Conservation (phyloP, 2,329 filamentous ascomycete genomes). For the Zymoseptoria crescenta region DNA sequence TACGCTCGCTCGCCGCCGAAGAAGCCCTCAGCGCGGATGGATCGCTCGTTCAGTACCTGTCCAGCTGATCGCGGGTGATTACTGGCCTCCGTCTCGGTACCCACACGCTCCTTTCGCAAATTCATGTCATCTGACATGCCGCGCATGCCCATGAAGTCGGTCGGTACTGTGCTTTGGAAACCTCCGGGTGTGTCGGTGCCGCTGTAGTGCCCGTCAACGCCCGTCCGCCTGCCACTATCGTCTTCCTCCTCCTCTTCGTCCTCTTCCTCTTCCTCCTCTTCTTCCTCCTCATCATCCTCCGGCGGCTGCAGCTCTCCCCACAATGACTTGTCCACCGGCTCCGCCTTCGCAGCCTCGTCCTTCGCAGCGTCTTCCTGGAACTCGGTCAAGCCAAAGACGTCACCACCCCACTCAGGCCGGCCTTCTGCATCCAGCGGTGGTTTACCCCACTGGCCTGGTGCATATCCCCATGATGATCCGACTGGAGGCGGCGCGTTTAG, state of each 20-base stretch:
- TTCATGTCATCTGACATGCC: slow-evolving; percentile 82
- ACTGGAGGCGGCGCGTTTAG: slow-evolving; percentile 87
- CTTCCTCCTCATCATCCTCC: slow-evolving; percentile 47
- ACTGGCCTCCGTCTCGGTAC: slow-evolving; percentile 80
- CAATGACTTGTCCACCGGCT: slow-evolving; percentile 75
- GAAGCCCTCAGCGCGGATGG: slow-evolving; percentile 81
- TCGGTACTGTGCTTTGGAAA: slow-evolving; percentile 69
- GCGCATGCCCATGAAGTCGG: slow-evolving; percentile 68
- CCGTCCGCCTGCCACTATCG: slow-evolving; percentile 47
- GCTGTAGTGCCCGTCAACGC: slow-evolving; percentile 56
- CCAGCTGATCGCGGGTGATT: slow-evolving; percentile 70
- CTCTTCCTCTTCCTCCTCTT: slow-evolving; percentile 56
- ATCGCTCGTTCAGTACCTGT: slow-evolving; percentile 81
- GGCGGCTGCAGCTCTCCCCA: slow-evolving; percentile 88
- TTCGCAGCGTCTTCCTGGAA: slow-evolving; percentile 5
- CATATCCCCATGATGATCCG: slow-evolving; percentile 88
- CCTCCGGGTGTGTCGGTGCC: slow-evolving; percentile 76
- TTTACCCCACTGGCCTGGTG: slow-evolving; percentile 92
- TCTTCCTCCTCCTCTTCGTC: slow-evolving; percentile 68
- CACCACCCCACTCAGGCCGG: slow-evolving; percentile 82
- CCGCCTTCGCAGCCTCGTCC: slow-evolving; percentile 45
- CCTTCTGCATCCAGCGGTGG: slow-evolving; percentile 92
- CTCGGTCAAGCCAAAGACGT: slow-evolving; percentile 74
- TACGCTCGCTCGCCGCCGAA: slow-evolving; percentile 93
- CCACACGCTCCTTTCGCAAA: slow-evolving; percentile 75